Evolutionary conservation across 1,284 basidiomycete species (phyloP).

Genomic region (Thelephora terrestris): DNA sequence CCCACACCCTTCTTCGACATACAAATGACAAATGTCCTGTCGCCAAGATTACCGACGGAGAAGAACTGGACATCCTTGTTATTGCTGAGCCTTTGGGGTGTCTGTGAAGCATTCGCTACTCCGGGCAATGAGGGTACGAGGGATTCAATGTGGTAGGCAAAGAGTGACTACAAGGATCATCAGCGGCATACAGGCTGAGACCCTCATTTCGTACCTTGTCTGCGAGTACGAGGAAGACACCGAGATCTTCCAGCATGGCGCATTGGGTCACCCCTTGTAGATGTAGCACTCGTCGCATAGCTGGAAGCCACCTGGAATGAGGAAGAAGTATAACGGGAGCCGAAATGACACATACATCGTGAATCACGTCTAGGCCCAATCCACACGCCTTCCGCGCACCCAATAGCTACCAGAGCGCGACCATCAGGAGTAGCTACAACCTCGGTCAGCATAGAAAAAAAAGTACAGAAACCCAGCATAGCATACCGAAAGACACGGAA

Average conservation of each 20-base stretch:
- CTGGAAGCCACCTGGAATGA: conserved; percentile 24
- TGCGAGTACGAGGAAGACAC: conserved; percentile 89
- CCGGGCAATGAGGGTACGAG: conserved; percentile 81
- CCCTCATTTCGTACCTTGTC: conserved; percentile 52
- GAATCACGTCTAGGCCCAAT: conserved; percentile 89
- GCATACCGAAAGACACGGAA: conserved; percentile 84
- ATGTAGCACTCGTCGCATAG: conserved; percentile 83
- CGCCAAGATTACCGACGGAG: conserved; percentile 78
- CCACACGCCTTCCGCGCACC: conserved; percentile 94
- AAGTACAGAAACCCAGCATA: background rate
- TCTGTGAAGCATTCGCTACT: conserved; percentile 42
- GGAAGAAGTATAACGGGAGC: conserved; percentile 4
- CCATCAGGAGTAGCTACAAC: conserved; percentile 70
- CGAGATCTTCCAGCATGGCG: conserved; percentile 90
- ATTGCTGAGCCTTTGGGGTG: no score
- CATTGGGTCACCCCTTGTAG: conserved; percentile 88
- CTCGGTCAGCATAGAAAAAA: conserved; percentile 1
- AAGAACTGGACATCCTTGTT: conserved; percentile 92
- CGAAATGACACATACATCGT: conserved; percentile 40
- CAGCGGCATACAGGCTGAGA: conserved; percentile 31
- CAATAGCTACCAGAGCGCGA: conserved; percentile 84
- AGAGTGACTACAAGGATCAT: no score
- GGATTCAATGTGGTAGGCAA: conserved; percentile 95
- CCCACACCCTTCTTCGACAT: conserved; percentile 92
- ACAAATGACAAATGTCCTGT: conserved; percentile 84